These are phyloP conservation scores for Aspergillus asperescens DNA, from an alignment of 495 filamentous ascomycete species.

Conservation along the genomic window DNA sequence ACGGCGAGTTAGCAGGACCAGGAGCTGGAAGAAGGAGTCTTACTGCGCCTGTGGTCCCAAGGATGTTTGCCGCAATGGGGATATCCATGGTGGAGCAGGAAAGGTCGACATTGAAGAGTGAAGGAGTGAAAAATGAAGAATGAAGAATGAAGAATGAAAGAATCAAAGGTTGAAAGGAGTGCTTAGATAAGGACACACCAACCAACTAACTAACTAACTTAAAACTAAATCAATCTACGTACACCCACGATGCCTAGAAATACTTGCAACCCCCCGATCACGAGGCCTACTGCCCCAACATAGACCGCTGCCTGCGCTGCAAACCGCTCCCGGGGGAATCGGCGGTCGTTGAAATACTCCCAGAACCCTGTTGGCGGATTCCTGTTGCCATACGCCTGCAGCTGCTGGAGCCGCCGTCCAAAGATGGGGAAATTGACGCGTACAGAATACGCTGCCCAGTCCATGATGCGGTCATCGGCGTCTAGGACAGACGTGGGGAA, in stretches of 20 bases:
- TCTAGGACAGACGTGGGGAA: not conserved
- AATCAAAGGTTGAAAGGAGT: too few species aligned
- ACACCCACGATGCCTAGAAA: too few species aligned
- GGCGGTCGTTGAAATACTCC: not conserved
- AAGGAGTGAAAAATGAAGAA: not conserved
- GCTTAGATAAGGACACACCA: too few species aligned
- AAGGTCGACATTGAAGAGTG: not conserved
- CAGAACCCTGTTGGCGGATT: not conserved
- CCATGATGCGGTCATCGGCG: not conserved
- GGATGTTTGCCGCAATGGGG: constrained; percentile 1
- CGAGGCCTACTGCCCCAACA: too few species aligned
- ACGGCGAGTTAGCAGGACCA: not conserved
- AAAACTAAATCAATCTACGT: too few species aligned
- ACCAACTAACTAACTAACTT: too few species aligned
- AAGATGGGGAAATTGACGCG: not conserved
- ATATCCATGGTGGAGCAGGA: not conserved
- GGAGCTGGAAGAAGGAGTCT: not conserved
- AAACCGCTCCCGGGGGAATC: not conserved
- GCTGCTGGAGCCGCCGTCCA: not conserved
- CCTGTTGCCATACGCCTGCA: not conserved
- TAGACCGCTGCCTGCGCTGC: too few species aligned
- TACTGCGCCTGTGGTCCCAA: not conserved
- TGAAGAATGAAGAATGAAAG: too few species aligned
- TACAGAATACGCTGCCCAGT: not conserved
- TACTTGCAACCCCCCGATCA: too few species aligned